Conservation (phyloP, 345 rosid genomes). For the Camelina sativa region DNA sequence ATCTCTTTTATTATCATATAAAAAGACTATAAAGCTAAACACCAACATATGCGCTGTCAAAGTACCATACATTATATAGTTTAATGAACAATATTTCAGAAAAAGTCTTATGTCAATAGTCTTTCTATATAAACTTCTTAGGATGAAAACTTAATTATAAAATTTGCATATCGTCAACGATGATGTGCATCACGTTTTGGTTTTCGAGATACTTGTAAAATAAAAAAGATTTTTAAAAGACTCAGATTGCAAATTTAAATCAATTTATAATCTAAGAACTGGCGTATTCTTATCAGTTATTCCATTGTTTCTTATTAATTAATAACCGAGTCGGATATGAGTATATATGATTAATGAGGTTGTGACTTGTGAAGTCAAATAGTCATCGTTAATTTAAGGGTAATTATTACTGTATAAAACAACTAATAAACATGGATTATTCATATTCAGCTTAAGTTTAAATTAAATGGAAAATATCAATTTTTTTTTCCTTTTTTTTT, state of each 20-base stretch:
- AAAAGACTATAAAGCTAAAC: constrained; percentile 36
- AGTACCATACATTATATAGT: constrained; percentile 10
- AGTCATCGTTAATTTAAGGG: background rate
- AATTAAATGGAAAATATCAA: background rate
- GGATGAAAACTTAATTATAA: background rate
- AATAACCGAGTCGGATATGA: no score
- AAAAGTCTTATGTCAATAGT: background rate
- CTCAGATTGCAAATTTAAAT: background rate
- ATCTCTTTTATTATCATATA: constrained; percentile 3
- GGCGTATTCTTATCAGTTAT: no score
- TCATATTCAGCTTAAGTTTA: no score
- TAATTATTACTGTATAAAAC: no score
- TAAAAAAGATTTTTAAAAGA: background rate
- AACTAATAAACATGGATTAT: no score
- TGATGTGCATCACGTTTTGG: background rate
- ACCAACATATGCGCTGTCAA: constrained; percentile 32
- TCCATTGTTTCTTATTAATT: no score
- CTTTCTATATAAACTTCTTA: constrained; percentile 15
- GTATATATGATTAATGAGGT: no score
- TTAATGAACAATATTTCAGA: constrained; percentile 7
- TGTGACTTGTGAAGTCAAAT: background rate
- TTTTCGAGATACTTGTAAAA: background rate
- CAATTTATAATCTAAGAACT: background rate
- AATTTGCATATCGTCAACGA: background rate
- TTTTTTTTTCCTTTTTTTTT: background rate